phyloP scores from a whole-genome alignment of 2,329 filamentous ascomycete species.

The Penicillium sp. region DNA sequence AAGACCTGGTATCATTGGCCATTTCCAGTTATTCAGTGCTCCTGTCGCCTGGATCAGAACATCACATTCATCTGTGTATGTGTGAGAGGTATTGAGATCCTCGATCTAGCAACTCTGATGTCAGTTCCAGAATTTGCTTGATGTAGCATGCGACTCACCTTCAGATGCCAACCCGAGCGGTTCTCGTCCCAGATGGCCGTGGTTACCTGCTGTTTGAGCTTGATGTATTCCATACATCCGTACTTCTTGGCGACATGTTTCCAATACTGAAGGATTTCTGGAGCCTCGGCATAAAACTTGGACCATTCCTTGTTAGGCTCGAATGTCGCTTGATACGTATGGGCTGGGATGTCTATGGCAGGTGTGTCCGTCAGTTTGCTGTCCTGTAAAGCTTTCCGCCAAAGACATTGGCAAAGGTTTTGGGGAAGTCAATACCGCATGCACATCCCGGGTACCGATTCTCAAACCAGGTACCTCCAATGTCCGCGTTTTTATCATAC shows the following conservation, averaged over 20 bases:
- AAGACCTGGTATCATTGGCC: slow-evolving; percentile 47
- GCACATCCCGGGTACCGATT: slow-evolving; percentile 38
- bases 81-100: slow-evolving; percentile 21
- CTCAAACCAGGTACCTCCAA: slow-evolving; percentile 37
- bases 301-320: slow-evolving; percentile 49
- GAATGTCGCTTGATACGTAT: slow-evolving; percentile 52
- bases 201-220: slow-evolving; percentile 45
- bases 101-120: slow-evolving; percentile 17
- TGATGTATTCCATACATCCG: slow-evolving; percentile 48
- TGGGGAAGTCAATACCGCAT: slow-evolving; percentile 27
- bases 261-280: slow-evolving; percentile 51
- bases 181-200: slow-evolving; percentile 45
- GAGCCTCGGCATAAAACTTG: slow-evolving; percentile 47
- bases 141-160: slow-evolving; percentile 15
- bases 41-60: slow-evolving; percentile 41
- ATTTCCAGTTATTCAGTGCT: slow-evolving; percentile 43
- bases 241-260: slow-evolving; percentile 45
- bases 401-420: no score
- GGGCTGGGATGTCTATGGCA: slow-evolving; percentile 43
- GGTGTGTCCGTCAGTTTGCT: no score
- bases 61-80: slow-evolving; percentile 30
- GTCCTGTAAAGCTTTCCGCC: no score
- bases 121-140: not conserved
- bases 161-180: slow-evolving; percentile 28
- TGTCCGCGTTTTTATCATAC: slow-evolving; percentile 36